Evolutionary conservation across 2,329 filamentous ascomycete genomes (phyloP), one percentile per base, ranked within the genome.

Genomic region (Phaeosphaeria sp.): DNA sequence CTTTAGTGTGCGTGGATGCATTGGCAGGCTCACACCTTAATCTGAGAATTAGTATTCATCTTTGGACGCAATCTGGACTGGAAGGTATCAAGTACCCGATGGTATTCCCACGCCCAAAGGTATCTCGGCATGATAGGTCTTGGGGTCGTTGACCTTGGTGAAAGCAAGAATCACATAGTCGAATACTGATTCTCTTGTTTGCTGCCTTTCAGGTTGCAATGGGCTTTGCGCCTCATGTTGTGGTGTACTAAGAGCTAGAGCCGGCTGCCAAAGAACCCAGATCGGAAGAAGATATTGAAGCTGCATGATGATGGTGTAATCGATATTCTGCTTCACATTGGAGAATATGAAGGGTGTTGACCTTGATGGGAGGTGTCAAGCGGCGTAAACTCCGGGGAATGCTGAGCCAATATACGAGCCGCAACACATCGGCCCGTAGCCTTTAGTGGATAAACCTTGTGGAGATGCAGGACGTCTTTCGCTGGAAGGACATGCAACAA

Each of bases 41-140:
- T 17, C 33, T 22, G 7, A 13, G 20, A 42, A 20, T 50, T 51
- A 39, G 36, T 39, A 17, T n/a, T n/a, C 15, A n/a, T n/a, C 17
- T 13, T 15, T 17, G n/a, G 36, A 17, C 4, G 2, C 36, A 39
- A 39, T 15, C 36, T 39, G 15, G 36, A 15, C 15, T 39, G 15
- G 17, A 6, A 39, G n/a, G 13, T n/a, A 2, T 17, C n/a, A n/a
- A 5, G n/a, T 64, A 66, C 66, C 63, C 21, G 66, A 30, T 27
- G 49, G 15, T 20, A 65, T 58, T 18, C 36, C 62, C 41, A 56
- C 52, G 9, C 59, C 49, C 21, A 72, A 21, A 2, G 63, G 63
- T 17, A 72, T 49, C 46, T 70, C 55, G 21, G 58, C 43, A 36
- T 54, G 62, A 44, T 50, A 54, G 44, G 62, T 63, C 51, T 39